Conservation (phyloP, 441 rosid species). For the Pelargonium cotyledonis region DNA sequence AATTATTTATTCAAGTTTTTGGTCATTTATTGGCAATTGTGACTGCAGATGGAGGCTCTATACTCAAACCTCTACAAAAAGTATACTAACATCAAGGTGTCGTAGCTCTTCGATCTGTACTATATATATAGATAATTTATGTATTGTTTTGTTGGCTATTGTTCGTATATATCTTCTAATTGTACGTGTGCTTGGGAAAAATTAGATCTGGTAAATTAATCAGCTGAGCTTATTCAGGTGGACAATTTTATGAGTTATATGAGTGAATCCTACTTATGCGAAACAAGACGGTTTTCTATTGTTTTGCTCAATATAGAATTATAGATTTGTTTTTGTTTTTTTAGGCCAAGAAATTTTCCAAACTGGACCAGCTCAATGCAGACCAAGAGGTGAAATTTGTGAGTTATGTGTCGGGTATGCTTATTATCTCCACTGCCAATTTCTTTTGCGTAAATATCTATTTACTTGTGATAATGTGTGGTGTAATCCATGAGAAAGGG, state of each 20-base stretch:
- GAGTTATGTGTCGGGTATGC: conserved; percentile 49
- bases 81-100: conserved; percentile 62
- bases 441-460: too few relatives aligned
- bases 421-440: background rate
- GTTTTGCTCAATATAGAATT: background rate
- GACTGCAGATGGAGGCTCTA: conserved; percentile 54
- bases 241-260: too few relatives aligned
- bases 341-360: conserved; percentile 50
- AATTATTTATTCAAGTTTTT: background rate
- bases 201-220: too few relatives aligned
- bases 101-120: background rate
- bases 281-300: background rate
- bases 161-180: background rate
- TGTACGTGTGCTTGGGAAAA: background rate
- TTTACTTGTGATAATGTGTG: too few relatives aligned
- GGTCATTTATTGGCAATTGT: background rate
- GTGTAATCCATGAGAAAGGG: too few relatives aligned
- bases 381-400: conserved; percentile 70
- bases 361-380: conserved; percentile 48
- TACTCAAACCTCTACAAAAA: conserved; percentile 67
- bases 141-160: too few relatives aligned
- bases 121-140: background rate
- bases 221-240: too few relatives aligned
- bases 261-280: too few relatives aligned
- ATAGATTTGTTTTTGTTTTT: conserved; percentile 3